Percentiles rank a stretch among this genome's conserved stretches.
Conservation (phyloP, 768 basidiomycete species). For the Suillus lakei region DNA sequence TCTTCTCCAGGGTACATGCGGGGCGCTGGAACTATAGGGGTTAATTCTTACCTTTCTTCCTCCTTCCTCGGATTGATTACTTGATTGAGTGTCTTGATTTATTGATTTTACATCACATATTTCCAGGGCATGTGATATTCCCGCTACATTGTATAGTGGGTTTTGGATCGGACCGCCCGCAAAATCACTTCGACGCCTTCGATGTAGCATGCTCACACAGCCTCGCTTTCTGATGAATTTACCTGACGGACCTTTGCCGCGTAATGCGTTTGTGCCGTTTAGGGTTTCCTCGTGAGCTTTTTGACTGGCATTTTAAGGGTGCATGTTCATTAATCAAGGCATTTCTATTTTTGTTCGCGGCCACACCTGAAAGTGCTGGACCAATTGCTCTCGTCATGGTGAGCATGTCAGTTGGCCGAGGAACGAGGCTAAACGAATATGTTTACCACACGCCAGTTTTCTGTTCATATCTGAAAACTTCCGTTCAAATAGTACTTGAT, state of each 20-base stretch:
- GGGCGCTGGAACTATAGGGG: no score
- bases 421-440: not conserved
- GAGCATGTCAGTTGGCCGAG: not conserved
- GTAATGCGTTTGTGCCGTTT: not conserved
- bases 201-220: not conserved
- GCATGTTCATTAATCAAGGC: not conserved
- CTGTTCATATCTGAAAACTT: not conserved
- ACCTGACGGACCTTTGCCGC: not conserved
- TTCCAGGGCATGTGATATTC: not conserved
- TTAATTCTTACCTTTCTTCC: no score
- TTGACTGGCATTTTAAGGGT: not conserved
- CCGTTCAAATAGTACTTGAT: not conserved
- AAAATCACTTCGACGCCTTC: not conserved
- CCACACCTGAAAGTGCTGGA: not conserved
- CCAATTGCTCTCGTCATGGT: no score
- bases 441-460: not conserved
- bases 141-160: not conserved
- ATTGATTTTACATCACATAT: not conserved
- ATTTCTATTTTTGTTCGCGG: not conserved
- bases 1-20: no score
- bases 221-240: not conserved
- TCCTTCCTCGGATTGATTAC: not conserved
- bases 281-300: not conserved
- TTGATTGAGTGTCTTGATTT: not conserved
- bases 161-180: not conserved